Evolutionary conservation across 495 filamentous ascomycete species (phyloP).

Genomic region (Jackrogersella multiformis): DNA sequence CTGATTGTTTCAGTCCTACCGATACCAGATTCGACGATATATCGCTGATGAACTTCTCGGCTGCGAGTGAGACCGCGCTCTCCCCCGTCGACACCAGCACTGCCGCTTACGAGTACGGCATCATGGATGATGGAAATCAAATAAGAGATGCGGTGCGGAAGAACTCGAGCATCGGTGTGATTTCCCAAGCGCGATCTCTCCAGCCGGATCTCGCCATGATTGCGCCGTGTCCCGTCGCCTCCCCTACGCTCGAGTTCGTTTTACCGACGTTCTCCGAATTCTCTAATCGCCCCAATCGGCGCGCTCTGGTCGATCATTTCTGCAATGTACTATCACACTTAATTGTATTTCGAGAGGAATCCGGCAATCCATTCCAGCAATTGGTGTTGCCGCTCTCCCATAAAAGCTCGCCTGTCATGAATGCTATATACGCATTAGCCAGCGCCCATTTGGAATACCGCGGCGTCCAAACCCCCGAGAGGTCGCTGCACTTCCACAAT

Average conservation of each 20-base stretch:
- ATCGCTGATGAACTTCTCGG: conserved; percentile 32
- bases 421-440: conserved; percentile 67
- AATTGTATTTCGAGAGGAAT: conserved; percentile 70
- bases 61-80: conserved; percentile 12
- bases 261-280: conserved; percentile 65
- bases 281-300: conserved; percentile 61
- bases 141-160: conserved; percentile 27
- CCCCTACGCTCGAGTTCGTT: conserved; percentile 61
- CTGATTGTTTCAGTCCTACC: conserved; percentile 44
- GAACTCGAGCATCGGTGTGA: conserved; percentile 25
- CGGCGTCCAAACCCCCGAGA: conserved; percentile 63
- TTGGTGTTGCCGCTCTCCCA: conserved; percentile 66
- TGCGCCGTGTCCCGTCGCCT: conserved; percentile 55
- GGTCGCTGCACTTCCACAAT: conserved; percentile 67
- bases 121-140: conserved; percentile 15
- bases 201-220: conserved; percentile 57
- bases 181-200: conserved; percentile 43
- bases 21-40: conserved; percentile 36
- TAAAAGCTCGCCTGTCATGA: conserved; percentile 61
- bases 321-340: conserved; percentile 70
- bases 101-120: conserved; percentile 23
- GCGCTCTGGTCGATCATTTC: conserved; percentile 68
- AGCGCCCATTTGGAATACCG: conserved; percentile 68
- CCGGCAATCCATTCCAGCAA: conserved; percentile 70
- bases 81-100: conserved; percentile 23